Percentiles rank a stretch among this genome's conserved stretches.
These are phyloP conservation scores for Fusarium redolens DNA, from an alignment of 2,329 filamentous ascomycete genomes.

Conservation along the genomic window DNA sequence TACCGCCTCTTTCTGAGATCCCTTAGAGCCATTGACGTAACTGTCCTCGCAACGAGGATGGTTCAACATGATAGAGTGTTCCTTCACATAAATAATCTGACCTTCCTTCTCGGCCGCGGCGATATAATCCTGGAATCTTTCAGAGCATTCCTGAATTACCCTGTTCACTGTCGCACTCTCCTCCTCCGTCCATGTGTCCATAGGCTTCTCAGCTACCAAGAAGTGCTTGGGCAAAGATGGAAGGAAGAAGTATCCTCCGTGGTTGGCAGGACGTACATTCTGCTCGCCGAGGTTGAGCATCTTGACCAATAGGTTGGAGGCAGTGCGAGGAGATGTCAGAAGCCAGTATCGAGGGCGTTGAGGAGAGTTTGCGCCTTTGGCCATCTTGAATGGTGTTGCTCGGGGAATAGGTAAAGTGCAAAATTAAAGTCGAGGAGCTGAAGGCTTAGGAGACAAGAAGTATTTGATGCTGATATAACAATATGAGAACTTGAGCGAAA, in stretches of 20 bases:
- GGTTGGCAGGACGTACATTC: constrained; percentile 17
- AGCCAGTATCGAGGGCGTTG: constrained; percentile 29
- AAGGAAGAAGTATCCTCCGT: constrained; percentile 38
- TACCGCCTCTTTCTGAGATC: background rate
- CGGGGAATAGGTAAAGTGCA: background rate
- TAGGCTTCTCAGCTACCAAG: constrained; percentile 1
- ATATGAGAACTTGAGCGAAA: background rate
- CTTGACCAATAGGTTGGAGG: constrained; percentile 36
- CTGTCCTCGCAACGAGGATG: constrained; percentile 14
- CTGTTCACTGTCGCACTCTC: background rate
- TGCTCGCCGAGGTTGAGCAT: constrained; percentile 36
- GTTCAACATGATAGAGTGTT: constrained; percentile 28
- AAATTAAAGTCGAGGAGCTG: background rate
- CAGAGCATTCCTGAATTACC: constrained; percentile 6
- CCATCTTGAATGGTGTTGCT: constrained; percentile 2
- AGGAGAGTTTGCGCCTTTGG: constrained; percentile 5
- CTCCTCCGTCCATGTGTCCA: constrained; percentile 28
- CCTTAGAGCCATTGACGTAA: background rate
- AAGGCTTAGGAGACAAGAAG: background rate
- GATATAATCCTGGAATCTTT: constrained; percentile 26
- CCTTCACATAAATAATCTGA: constrained; percentile 25
- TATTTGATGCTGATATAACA: background rate
- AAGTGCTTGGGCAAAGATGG: constrained; percentile 5
- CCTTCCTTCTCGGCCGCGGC: constrained; percentile 22
- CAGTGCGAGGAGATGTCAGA: constrained; percentile 31